These are phyloP conservation scores for Lachnellula arida DNA, from an alignment of 2,329 filamentous ascomycete species.

Conservation along the genomic window DNA sequence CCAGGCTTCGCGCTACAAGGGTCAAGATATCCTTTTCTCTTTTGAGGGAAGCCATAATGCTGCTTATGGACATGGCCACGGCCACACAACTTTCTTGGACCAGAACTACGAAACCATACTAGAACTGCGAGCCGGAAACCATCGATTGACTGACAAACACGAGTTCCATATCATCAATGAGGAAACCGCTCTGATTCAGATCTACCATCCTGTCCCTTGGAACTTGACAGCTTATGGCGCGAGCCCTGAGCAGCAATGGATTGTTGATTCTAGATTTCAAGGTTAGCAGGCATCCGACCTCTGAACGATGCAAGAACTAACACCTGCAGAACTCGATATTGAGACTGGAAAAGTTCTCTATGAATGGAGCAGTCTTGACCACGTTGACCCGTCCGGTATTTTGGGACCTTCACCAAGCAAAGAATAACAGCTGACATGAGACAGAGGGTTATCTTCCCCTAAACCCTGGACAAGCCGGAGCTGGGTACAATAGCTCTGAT, in stretches of 20 bases:
- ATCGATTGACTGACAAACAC: slow-evolving; percentile 47
- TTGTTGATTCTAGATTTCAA: slow-evolving; percentile 50
- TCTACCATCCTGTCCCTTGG: slow-evolving; percentile 46
- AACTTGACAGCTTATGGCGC: slow-evolving; percentile 44
- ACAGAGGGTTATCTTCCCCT: slow-evolving; percentile 44
- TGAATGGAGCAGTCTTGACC: slow-evolving; percentile 54
- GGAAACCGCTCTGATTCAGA: slow-evolving; percentile 48
- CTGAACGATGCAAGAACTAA: background rate
- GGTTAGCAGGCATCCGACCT: slow-evolving; percentile 35
- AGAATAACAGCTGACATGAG: background rate
- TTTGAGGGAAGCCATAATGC: slow-evolving; percentile 51
- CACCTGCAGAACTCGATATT: slow-evolving; percentile 21
- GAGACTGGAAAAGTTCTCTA: slow-evolving; percentile 51
- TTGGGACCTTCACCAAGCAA: background rate
- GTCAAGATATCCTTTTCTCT: slow-evolving; percentile 47
- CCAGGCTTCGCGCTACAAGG: slow-evolving; percentile 45
- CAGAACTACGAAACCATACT: slow-evolving; percentile 50
- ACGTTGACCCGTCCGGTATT: slow-evolving; percentile 40
- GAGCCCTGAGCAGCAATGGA: slow-evolving; percentile 47
- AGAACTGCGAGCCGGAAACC: slow-evolving; percentile 47
- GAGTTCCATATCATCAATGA: slow-evolving; percentile 52
- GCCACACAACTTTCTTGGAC: slow-evolving; percentile 49
- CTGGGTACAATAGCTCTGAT: slow-evolving; percentile 34
- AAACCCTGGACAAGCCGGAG: slow-evolving; percentile 40
- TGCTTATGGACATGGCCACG: slow-evolving; percentile 49